These are phyloP conservation scores for Pseudogymnoascus verrucosus DNA, from an alignment of 2,329 filamentous ascomycete species.

Conservation along the genomic window DNA sequence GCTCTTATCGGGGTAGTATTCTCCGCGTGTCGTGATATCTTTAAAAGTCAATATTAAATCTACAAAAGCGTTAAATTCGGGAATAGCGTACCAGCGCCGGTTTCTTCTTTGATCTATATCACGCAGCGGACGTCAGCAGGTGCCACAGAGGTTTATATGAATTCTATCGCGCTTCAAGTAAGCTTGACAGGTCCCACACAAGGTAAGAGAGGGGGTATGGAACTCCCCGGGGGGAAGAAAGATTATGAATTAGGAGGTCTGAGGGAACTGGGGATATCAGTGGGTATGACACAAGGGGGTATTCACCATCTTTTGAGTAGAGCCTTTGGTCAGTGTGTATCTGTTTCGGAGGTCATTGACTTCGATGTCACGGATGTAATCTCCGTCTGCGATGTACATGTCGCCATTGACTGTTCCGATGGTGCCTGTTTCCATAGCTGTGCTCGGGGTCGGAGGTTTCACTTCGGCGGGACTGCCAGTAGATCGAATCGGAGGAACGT, in stretches of 20 bases:
- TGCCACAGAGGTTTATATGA: slow-evolving; percentile 65
- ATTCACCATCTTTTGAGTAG: slow-evolving; percentile 99
- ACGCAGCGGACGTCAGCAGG: slow-evolving; percentile 87
- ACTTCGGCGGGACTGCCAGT: slow-evolving; percentile 32
- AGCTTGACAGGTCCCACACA: slow-evolving; percentile 59
- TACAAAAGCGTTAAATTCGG: slow-evolving; percentile 34
- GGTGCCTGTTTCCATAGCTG: slow-evolving; percentile 21
- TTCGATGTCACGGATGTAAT: slow-evolving; percentile 98
- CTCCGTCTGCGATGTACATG: slow-evolving; percentile 90
- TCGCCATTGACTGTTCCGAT: slow-evolving; percentile 63
- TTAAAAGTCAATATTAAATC: slow-evolving; percentile 51
- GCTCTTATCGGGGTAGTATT: slow-evolving; percentile 93
- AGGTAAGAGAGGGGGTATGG: slow-evolving; percentile 21
- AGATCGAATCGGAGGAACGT: slow-evolving; percentile 71
- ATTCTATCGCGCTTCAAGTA: slow-evolving; percentile 61
- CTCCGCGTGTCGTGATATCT: slow-evolving; percentile 98
- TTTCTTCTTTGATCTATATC: slow-evolving; percentile 99
- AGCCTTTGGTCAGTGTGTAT: slow-evolving; percentile 93
- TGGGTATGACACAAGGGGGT: slow-evolving; percentile 55
- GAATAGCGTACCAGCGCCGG: slow-evolving; percentile 93
- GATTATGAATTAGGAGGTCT: slow-evolving; percentile 30
- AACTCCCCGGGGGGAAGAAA: slow-evolving; percentile 21
- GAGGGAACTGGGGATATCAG: slow-evolving; percentile 47
- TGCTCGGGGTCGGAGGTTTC: slow-evolving; percentile 9
- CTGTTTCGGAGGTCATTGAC: slow-evolving; percentile 96